phyloP scores from a whole-genome alignment of 768 basidiomycete species.

The Tulasnella sp. region DNA sequence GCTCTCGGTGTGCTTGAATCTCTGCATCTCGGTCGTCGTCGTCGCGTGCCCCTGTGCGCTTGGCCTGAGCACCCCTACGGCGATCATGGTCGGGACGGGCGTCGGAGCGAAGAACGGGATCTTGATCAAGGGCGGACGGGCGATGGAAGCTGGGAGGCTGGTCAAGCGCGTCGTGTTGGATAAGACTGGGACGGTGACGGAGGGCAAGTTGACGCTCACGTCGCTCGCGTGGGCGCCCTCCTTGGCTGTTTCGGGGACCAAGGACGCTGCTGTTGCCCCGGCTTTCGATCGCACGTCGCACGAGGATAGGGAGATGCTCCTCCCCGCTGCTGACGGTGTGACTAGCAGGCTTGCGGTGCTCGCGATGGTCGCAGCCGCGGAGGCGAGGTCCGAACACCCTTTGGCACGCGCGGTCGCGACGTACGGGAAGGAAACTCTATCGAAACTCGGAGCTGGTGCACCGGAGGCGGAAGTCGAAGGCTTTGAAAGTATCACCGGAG shows the following conservation, averaged over 20 bases:
- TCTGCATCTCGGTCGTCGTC: slow-evolving; percentile 96
- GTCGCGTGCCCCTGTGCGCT: slow-evolving; percentile 98
- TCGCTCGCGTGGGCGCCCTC: slow-evolving; percentile 55
- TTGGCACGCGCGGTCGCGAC: slow-evolving; percentile 85
- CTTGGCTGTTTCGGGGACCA: slow-evolving; percentile 18
- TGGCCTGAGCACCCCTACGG: slow-evolving; percentile 91
- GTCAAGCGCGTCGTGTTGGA: slow-evolving; percentile 80
- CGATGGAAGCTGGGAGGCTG: slow-evolving; percentile 78
- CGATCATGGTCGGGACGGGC: slow-evolving; percentile 98
- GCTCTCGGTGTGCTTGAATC: slow-evolving; percentile 84
- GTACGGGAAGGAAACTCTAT: slow-evolving; percentile 59
- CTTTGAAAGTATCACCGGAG: slow-evolving; percentile 85
- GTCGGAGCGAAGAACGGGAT: slow-evolving; percentile 96
- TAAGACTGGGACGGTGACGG: slow-evolving; percentile 96
- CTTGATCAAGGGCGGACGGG: slow-evolving; percentile 92
- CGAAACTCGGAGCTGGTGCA: slow-evolving; percentile 27
- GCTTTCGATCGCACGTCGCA: slow-evolving; percentile 22
- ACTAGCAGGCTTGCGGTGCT: slow-evolving; percentile 52
- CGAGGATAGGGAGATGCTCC: slow-evolving; percentile 21
- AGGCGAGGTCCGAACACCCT: slow-evolving; percentile 91
- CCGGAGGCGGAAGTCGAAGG: slow-evolving; percentile 49
- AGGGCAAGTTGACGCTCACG: slow-evolving; percentile 81
- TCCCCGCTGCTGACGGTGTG: slow-evolving; percentile 46
- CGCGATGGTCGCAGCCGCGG: slow-evolving; percentile 74
- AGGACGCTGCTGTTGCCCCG: slow-evolving; percentile 4